phyloP scores from a whole-genome alignment of 2,329 filamentous ascomycete species.

The Exophiala xenobiotica region DNA sequence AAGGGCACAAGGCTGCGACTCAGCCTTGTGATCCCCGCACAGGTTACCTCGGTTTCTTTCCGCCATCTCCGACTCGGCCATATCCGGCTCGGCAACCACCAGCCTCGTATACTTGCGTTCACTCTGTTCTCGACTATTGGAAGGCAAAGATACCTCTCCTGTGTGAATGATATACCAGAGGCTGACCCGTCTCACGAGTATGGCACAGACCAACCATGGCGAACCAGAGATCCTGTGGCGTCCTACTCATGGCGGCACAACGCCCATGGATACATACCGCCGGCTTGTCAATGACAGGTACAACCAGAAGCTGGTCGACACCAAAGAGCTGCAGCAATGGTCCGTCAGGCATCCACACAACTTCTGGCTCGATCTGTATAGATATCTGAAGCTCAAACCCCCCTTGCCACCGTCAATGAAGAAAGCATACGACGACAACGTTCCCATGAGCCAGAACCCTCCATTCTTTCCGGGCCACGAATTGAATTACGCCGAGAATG shows the following conservation, averaged over 20 bases:
- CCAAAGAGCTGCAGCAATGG: constrained; percentile 43
- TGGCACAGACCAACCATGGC: neutral
- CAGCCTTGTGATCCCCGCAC: neutral
- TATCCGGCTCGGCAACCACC: neutral
- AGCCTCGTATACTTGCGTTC: no score
- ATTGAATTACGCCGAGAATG: constrained; percentile 45
- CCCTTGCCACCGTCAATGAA: constrained; percentile 34
- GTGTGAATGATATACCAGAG: no score
- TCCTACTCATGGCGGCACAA: constrained; percentile 7
- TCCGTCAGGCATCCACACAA: constrained; percentile 41
- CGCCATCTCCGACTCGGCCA: neutral
- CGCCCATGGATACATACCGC: constrained; percentile 27
- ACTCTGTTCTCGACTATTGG: no score
- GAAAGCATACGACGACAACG: constrained; percentile 40
- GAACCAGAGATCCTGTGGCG: constrained; percentile 1
- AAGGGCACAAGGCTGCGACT: neutral
- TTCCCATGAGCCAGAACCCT: constrained; percentile 40
- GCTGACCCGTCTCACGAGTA: neutral
- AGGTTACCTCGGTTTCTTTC: neutral
- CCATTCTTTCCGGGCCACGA: constrained; percentile 40
- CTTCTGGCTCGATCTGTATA: constrained; percentile 47
- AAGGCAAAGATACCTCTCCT: no score
- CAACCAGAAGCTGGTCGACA: constrained; percentile 20
- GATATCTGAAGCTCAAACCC: constrained; percentile 37
- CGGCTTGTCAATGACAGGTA: constrained; percentile 27